Percentiles rank a stretch among this genome's conserved stretches.
Evolutionary conservation across 2,329 filamentous ascomycete genomes (phyloP).

Genomic region (Venturiaceae sp.): DNA sequence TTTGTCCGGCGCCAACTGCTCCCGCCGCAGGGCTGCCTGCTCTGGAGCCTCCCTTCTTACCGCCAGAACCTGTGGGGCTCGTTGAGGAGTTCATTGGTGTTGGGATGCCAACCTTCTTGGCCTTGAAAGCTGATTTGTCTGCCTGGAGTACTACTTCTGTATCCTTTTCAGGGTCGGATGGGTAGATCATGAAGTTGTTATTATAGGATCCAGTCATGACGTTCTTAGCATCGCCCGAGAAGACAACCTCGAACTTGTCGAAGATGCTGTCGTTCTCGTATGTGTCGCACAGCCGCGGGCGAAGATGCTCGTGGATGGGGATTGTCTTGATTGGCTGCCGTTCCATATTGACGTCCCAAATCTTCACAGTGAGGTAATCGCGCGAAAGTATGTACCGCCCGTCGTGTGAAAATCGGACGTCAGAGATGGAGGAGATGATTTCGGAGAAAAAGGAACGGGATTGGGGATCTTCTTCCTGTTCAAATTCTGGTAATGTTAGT

Average conservation of each 20-base stretch:
- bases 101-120: constrained; percentile 97
- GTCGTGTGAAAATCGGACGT: constrained; percentile 94
- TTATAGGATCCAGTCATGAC: constrained; percentile 99
- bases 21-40: constrained; percentile 77
- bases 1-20: constrained; percentile 64
- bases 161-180: constrained; percentile 89
- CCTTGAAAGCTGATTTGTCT: constrained; percentile 98
- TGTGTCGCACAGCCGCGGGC: constrained; percentile 89
- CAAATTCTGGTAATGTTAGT: constrained; percentile 60
- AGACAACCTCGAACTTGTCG: constrained; percentile 99
- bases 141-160: constrained; percentile 95
- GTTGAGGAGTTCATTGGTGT: constrained; percentile 85
- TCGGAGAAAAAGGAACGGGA: constrained; percentile 99
- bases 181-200: constrained; percentile 99
- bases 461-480: constrained; percentile 95
- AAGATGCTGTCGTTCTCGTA: constrained; percentile 99
- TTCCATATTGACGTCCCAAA: constrained; percentile 99
- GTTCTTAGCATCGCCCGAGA: constrained; percentile 95
- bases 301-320: constrained; percentile 93
- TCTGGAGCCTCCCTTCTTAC: constrained; percentile 82
- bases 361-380: constrained; percentile 98
- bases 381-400: constrained; percentile 94
- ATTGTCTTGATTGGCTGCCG: constrained; percentile 96
- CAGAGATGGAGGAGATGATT: constrained; percentile 98
- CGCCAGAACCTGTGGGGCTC: constrained; percentile 61